Evolutionary conservation across 768 basidiomycete genomes (phyloP), one percentile per base, ranked within the genome.

Genomic region (Hysterangium stoloniferum): DNA sequence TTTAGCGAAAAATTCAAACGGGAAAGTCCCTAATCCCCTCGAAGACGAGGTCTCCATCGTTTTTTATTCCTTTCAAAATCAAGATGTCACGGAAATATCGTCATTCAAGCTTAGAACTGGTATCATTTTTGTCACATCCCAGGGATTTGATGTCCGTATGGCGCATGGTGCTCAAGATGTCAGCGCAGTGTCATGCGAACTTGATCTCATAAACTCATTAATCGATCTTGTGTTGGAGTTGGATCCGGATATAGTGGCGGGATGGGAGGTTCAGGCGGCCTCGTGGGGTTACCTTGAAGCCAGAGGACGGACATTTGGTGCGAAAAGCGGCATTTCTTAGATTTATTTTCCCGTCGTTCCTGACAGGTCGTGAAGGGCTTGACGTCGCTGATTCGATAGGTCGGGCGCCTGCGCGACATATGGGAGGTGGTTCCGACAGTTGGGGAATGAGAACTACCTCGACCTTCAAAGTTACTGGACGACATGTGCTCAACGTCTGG

Each of bases 401-500:
- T 20, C 76, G 93, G 13, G 90, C 92, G 6, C 79, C 83, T 28
- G 67, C 67, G n/a, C 64, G 68, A 35, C 58, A 62, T 34, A 58
- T 59, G 17, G 59, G 58, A 13, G 58, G 57, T 13, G 70, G 70
- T n/a, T 66, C 61, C 36, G 79, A 85, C 48, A 74, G 79, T 56
- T 96, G 91, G 86, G 80, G 77, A 6, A 64, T 73, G 46, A 75
- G 78, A 43, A 84, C 86, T 54, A 80, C 82, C 2, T 85, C 92
- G 2, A 87, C 84, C 1, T 85, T 99, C 65, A 83, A 80, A 54
- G 82, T 93, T 33, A 71, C 76, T 19, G 96, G 96, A 0, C 75
- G 96, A 15, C 94, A 99, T 61, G 85, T 95, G 29, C 71, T 99
- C 41, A 96, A 98, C 57, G 66, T 90, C 12, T 97, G 93, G 93